A percentile compares a stretch with the other conserved stretches of the same genome.
Evolutionary conservation across 2,329 filamentous ascomycete genomes (phyloP).

Genomic region (Calonectria ilicicola): DNA sequence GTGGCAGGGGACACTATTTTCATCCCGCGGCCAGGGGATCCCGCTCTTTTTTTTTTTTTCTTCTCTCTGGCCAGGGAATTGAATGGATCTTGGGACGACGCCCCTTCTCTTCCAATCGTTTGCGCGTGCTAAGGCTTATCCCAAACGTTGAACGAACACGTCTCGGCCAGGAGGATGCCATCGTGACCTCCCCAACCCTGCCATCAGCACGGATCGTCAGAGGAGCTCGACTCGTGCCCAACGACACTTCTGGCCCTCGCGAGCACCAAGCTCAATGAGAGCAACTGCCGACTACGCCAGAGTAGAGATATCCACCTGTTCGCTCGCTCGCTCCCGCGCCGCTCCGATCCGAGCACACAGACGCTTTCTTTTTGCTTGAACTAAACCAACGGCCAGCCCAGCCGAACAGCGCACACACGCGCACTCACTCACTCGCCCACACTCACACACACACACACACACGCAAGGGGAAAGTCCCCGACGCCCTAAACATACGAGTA

Average conservation of each 20-base stretch:
- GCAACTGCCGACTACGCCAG: conserved; percentile 10
- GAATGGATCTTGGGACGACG: neutral
- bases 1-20: neutral
- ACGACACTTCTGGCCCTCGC: neutral
- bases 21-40: conserved; percentile 4
- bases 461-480: neutral
- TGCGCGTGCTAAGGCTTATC: neutral
- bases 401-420: neutral
- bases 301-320: conserved; percentile 14
- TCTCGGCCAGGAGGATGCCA: neutral
- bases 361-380: neutral
- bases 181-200: neutral
- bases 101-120: neutral
- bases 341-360: conserved; percentile 4
- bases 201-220: neutral
- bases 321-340: conserved; percentile 13
- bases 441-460: neutral
- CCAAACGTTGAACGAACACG: neutral
- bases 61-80: neutral
- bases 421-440: neutral
- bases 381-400: neutral
- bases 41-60: neutral
- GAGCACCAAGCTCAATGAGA: neutral
- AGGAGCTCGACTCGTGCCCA: neutral
- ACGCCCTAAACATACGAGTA: neutral